phyloP scores from a whole-genome alignment of 352 stramenopile species.

The Globisporangium nagaii region DNA sequence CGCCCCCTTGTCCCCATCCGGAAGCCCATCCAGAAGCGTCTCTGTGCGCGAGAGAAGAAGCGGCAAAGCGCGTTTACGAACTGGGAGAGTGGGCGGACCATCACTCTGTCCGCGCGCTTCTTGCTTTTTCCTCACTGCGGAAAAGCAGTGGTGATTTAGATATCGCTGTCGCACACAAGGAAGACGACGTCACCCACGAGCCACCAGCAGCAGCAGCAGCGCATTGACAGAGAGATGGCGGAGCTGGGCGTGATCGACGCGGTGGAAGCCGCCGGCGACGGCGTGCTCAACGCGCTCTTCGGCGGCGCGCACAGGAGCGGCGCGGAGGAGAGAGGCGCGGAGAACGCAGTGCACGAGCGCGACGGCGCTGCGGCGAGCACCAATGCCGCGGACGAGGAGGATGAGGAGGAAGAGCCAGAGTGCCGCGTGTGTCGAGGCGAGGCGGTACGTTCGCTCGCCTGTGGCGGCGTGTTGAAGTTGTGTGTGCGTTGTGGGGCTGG shows the following conservation, averaged over 20 bases:
- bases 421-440: constrained; percentile 93
- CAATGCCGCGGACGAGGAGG: constrained; percentile 6
- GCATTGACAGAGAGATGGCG: constrained; percentile 3
- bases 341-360: neutral
- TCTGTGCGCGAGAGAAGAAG: neutral
- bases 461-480: neutral
- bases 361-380: neutral
- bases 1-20: no score
- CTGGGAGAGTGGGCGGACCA: neutral
- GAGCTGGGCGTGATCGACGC: constrained; percentile 5
- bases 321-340: neutral
- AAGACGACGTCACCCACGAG: no score
- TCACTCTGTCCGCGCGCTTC: neutral
- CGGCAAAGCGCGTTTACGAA: neutral
- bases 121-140: neutral
- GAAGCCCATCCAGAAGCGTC: neutral
- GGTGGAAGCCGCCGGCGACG: constrained; percentile 3
- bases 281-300: neutral
- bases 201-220: neutral
- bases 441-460: constrained; percentile 42
- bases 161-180: neutral
- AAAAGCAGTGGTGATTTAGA: no score
- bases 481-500: neutral
- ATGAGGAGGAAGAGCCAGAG: constrained; percentile 84
- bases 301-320: neutral